Conservation (phyloP, 2,329 filamentous ascomycete genomes). For the Venturia effusa region DNA sequence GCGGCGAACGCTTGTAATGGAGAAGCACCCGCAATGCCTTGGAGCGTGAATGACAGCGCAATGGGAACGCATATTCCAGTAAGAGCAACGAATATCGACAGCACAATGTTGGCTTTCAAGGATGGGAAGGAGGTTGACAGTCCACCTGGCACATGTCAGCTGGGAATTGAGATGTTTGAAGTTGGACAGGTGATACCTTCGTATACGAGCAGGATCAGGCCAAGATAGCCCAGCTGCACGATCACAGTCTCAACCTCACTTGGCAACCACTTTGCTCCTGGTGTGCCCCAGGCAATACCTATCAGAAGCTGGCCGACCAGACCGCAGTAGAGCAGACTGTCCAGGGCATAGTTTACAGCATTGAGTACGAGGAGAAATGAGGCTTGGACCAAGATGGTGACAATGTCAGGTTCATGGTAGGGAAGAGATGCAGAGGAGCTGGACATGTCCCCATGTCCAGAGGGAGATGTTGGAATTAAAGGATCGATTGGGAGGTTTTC, state of each 20-base stretch:
- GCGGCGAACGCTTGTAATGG: slow-evolving; percentile 58
- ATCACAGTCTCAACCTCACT: slow-evolving; percentile 41
- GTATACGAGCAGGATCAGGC: slow-evolving; percentile 61
- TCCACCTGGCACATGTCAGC: slow-evolving; percentile 36
- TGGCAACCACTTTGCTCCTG: slow-evolving; percentile 51
- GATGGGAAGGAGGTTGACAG: slow-evolving; percentile 43
- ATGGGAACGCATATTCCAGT: slow-evolving; percentile 58
- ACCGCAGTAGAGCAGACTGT: slow-evolving; percentile 55
- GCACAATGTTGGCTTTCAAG: slow-evolving; percentile 47
- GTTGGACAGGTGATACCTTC: slow-evolving; percentile 40
- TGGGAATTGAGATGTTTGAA: neutral
- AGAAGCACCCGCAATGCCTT: slow-evolving; percentile 38
- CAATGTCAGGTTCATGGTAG: slow-evolving; percentile 54
- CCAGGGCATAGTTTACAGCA: slow-evolving; percentile 43
- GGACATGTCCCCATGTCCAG: neutral
- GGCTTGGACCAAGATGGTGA: slow-evolving; percentile 47
- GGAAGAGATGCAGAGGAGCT: slow-evolving; percentile 23
- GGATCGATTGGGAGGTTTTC: neutral
- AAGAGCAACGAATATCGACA: slow-evolving; percentile 52
- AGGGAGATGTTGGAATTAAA: neutral
- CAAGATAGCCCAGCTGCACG: slow-evolving; percentile 60
- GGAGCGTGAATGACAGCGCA: slow-evolving; percentile 52
- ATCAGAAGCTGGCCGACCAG: slow-evolving; percentile 61
- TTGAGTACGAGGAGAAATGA: slow-evolving; percentile 56
- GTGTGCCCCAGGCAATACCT: slow-evolving; percentile 59